Evolutionary conservation across 1,139 yeast species (phyloP), one percentile per base, ranked within the genome.

Genomic region (Spathaspora sp.): DNA sequence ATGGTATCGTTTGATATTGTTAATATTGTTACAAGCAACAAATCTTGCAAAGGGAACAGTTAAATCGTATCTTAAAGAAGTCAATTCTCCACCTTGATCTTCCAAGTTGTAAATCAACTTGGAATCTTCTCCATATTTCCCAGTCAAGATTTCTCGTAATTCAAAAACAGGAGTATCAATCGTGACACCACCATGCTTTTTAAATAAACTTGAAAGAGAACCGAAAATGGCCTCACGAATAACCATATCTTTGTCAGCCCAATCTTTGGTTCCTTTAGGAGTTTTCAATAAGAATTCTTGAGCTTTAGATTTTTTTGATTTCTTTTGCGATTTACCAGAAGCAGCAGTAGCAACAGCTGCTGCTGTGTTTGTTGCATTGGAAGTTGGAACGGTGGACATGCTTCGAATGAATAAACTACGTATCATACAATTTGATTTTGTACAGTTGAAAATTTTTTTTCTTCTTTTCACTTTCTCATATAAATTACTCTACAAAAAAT

Each of bases 121-220:
- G 38, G 97, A 90, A 64, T 93, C 99, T 70, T 93, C 99, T 64
- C 99, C 99, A 65, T 93, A 93, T 67, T 93, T 93, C 39, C 99
- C 99, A 24, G 98, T 84, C 52, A 93, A 78, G 57, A 93, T 93
- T 67, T 93, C 99, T 59, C 97, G 81, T 56, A 91, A 76, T 68
- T 93, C 99, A 61, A 93, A 93, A 6, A 93, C 99, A 9, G 99
- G 99, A 1, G 99, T 93, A 64, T 93, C 99, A 54, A 93, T 89
- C 43, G 99, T 91, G 34, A 90, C 96, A 67, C 95, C 99, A 52
- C 99, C 99, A 66, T 93, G 99, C 59, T 90, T 86, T 70, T 90
- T 87, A 78, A 93, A 93, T 47, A 91, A 70, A 2, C 72, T 62
- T 33, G 91, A 81, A 54, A 93, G 70, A 13, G 89, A 80, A 45